Evolutionary conservation across 805 yeast genomes (phyloP), one percentile per base, ranked within the genome.

Genomic region (Lachancea cidri): DNA sequence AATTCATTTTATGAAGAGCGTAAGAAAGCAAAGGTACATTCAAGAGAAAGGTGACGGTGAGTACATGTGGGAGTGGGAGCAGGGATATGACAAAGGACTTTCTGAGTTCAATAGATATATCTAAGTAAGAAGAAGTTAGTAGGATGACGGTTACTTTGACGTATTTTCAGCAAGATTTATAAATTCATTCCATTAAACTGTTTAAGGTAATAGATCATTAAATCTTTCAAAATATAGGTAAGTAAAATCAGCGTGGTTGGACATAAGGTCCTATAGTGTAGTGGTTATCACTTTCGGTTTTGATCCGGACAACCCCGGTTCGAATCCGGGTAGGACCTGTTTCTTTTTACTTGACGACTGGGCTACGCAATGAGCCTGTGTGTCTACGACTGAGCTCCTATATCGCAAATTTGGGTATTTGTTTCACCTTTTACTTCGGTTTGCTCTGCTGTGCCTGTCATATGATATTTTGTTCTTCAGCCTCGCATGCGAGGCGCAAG

Each of bases 41-140:
- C 49, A 61, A 8, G 56, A 62, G 5, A 72, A 75, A 47, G 93
- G 93, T 5, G 52, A 65, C 5, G 72, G 81, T 51, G 67, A 67
- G 11, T 74, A 70, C 55, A 41, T 79, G 39, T 91, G 96, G 96
- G 95, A 85, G 62, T 91, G 86, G 83, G 87, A 83, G 19, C 94
- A 83, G 51, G 97, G 96, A 0, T 88, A 77, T 54, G 76, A 75
- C 37, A 73, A 74, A 35, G 97, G 87, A 50, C 76, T 50, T 32
- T 46, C 46, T 24, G 54, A 49, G 34, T 58, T 52, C 35, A 57
- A 52, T 35, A 40, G 42, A 32, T 48, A 48, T 30, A 43, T 13
- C 29, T 36, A 29, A 19, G 8, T 29, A 17, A 27, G 17, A 17
- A 9, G 9, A 11, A 11, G 18, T 18, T 29, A 13, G 16, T 13